Evolutionary conservation across 2,329 filamentous ascomycete species (phyloP).

Genomic region (Diaporthe sp.): DNA sequence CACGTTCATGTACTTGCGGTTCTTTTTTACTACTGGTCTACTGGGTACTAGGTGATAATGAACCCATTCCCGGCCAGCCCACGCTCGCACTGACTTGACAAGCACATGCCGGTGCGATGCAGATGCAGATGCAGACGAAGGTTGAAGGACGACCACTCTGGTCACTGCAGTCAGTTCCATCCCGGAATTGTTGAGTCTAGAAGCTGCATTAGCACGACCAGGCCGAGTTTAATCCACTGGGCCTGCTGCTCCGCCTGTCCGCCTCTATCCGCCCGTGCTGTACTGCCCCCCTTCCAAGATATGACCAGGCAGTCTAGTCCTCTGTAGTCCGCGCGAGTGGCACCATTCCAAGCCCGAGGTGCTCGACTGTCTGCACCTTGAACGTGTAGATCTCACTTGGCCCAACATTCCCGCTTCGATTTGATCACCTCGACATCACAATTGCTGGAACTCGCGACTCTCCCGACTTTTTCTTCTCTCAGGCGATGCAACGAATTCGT

Average conservation of each 20-base stretch:
- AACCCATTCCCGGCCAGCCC: neutral
- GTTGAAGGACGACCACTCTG: neutral
- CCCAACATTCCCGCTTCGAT: constrained; percentile 17
- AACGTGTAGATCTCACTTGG: constrained; percentile 28
- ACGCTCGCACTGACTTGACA: neutral
- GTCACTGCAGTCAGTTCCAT: neutral
- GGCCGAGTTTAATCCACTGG: constrained; percentile 13
- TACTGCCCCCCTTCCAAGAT: constrained; percentile 10
- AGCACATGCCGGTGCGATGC: constrained; percentile 12
- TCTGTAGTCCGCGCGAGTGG: neutral
- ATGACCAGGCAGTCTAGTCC: neutral
- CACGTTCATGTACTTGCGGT: neutral
- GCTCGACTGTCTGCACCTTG: neutral
- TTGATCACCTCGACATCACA: constrained; percentile 13
- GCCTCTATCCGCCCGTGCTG: neutral
- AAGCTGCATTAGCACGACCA: constrained; percentile 27
- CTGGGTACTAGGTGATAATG: neutral
- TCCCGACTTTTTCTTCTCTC: neutral
- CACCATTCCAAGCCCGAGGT: constrained; percentile 26
- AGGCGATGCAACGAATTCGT: neutral
- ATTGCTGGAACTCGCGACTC: neutral
- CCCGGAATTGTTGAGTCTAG: constrained; percentile 21
- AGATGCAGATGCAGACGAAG: neutral
- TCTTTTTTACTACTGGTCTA: neutral
- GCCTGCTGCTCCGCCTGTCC: constrained; percentile 18